Base-by-base conservation (phyloP, 768 basidiomycete genomes). In the Lyophyllum atratum region DNA sequence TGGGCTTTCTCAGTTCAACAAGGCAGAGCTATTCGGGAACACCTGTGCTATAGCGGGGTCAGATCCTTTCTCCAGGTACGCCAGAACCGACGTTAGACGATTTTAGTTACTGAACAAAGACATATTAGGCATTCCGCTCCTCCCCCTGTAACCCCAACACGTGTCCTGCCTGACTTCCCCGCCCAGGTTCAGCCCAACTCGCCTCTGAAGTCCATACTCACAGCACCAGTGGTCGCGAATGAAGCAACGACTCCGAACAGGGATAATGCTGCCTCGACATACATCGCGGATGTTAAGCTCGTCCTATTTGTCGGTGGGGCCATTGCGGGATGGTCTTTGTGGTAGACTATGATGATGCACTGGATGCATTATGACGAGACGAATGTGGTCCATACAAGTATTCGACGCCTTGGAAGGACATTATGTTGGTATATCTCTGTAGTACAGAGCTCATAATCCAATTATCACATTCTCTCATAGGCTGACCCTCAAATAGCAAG, bases 1-100 rank as follows among this genome's bases (percentile, higher is more conserved):
- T 14, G 29, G 31, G 6, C 61, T 73, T 1, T 56, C 61, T 10
- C 26, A 71, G 3, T 73, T 63, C 54, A 52, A 69, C 56, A 40
- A 55, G 28, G 46, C 47, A n/a, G 55, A 57, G n/a, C 63, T 73
- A 1, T 73, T 72, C 53, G 67, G 68, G 14, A 59, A 62, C 21
- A 70, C 63, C 8, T 73, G 72, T 54, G 64, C 59, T 14, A 56
- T 65, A 24, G 29, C 46, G 31, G 53, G 55, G 7, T 26, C 52
- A 8, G 56, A 60, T 33, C 43, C 39, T n/a, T 54, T 22, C n/a
- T 56, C 61, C 5, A 55, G 58, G 61, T 63, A 28, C 22, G 57
- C 24, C 3, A 3, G 22, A 39, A 31, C 11, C 6, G 11, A 31
- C n/a, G n/a, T n/a, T n/a, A n/a, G n/a, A n/a, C n/a, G n/a, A n/a